Base-by-base conservation (phyloP, 164 flowering plant genomes). In the Vitis rupestris region DNA sequence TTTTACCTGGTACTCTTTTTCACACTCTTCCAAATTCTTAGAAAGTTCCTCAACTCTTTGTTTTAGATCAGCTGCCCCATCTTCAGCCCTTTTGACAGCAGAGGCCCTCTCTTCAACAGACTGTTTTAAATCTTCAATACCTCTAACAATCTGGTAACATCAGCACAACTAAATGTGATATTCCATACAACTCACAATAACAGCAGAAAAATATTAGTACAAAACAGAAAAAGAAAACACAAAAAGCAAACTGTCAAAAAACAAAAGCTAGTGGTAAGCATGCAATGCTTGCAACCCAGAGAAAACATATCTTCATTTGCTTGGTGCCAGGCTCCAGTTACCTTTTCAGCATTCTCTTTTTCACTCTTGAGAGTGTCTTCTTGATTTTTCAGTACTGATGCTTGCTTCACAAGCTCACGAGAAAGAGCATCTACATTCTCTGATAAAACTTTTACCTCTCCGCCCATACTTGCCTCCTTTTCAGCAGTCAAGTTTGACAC, bases 401-500 rank as follows among this genome's bases (percentile, higher is more conserved):
- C 76, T 79, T 89, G 91, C 69, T 72, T 87, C 69, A 92, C 94
- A 75, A 96, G 90, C 79, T 86, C 87, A 71, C 79, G 74, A 65
- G 99, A 88, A 65, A 96, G 86, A 29, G 80, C 74, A 81, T 93
- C 97, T 53, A 90, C 93, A 71, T 86, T 87, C 19, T 87, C 93
- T 6, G 97, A 85, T 76, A 92, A 75, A 31, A 73, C 67, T 37
- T 37, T 76, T 53, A 90, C 79, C 77, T 92, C 97, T 49, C 94
- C 94, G 63, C 97, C 99, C 93, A 89, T 87, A 67, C 83, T 86
- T 19, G 88, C 93, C 77, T 96, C 95, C 73, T 89, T 96, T 74
- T 86, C 94, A 54, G 89, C 83, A 53, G 78, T 83, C 77, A 96
- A 65, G 11, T 79, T 68, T 30, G 92, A 72, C 62, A 93, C 71